phyloP scores from a whole-genome alignment of 352 stramenopile species.

The Ophiocytium majus region DNA sequence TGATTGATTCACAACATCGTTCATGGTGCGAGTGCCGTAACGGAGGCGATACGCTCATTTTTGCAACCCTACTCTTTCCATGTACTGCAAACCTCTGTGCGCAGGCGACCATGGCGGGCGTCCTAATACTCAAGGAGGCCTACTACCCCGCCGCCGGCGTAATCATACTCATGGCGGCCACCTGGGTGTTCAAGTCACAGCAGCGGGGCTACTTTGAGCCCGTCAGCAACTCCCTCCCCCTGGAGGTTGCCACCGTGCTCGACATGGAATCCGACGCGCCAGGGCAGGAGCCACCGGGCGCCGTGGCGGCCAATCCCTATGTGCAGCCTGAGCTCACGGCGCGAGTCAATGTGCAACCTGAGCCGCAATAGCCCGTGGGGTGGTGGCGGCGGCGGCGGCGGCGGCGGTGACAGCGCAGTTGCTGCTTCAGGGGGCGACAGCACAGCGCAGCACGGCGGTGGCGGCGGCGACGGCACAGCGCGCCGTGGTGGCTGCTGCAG shows the following conservation, averaged over 20 bases:
- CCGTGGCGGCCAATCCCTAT: not conserved
- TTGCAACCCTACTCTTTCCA: too few relatives aligned
- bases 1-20: too few relatives aligned
- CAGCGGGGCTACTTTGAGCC: conserved; percentile 55
- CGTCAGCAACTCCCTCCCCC: conserved; percentile 59
- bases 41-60: too few relatives aligned
- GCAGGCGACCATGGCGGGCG: conserved; percentile 73
- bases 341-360: not conserved
- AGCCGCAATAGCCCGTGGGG: conserved; percentile 17
- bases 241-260: conserved; percentile 74
- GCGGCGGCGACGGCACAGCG: too few relatives aligned
- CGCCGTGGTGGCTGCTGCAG: too few relatives aligned
- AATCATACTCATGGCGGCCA: conserved; percentile 70
- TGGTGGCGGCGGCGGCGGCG: too few relatives aligned
- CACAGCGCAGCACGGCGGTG: too few relatives aligned
- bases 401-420: too few relatives aligned
- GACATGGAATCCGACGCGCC: conserved; percentile 53
- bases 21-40: too few relatives aligned
- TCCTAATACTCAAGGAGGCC: conserved; percentile 71
- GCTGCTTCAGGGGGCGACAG: too few relatives aligned
- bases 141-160: conserved; percentile 68
- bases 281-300: not conserved
- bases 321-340: conserved; percentile 14
- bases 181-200: conserved; percentile 68
- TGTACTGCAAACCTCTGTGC: too few relatives aligned